A percentile compares a stretch with the other conserved stretches of the same genome.
Conservation (phyloP, 2,329 filamentous ascomycete genomes). For the Aspergillus costaricaensis region DNA sequence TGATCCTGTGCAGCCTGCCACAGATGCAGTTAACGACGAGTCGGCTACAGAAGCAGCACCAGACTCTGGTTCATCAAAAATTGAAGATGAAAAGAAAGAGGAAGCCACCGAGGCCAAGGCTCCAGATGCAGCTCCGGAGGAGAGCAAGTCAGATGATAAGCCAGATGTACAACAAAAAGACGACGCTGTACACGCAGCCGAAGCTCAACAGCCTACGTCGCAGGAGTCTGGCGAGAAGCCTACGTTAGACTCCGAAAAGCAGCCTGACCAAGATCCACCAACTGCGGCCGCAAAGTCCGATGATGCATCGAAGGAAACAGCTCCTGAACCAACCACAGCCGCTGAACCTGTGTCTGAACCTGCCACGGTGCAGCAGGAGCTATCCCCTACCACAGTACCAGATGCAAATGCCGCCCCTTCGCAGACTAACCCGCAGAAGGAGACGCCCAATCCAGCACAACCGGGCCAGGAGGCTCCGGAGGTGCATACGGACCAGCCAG, state of each 20-base stretch:
- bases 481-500: slow-evolving; percentile 21
- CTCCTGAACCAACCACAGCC: slow-evolving; percentile 7
- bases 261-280: slow-evolving; percentile 4
- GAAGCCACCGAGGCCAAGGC: neutral
- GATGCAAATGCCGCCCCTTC: neutral
- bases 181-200: slow-evolving; percentile 4
- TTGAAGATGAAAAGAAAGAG: neutral
- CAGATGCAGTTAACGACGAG: neutral
- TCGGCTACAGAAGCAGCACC: neutral
- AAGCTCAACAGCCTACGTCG: neutral
- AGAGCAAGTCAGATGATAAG: neutral
- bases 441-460: slow-evolving; percentile 1
- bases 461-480: slow-evolving; percentile 17
- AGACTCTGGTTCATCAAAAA: slow-evolving; percentile 1
- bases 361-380: neutral
- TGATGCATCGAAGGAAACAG: slow-evolving; percentile 8
- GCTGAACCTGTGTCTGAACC: slow-evolving; percentile 7
- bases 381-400: slow-evolving; percentile 2
- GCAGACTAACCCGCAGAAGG: slow-evolving; percentile 8
- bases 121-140: neutral
- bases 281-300: neutral
- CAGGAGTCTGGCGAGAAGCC: neutral
- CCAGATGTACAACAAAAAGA: slow-evolving; percentile 5
- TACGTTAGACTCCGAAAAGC: slow-evolving; percentile 11
- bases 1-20: slow-evolving; percentile 8